These are phyloP conservation scores for Didymella glomerata DNA, from an alignment of 2,329 filamentous ascomycete genomes.

Conservation along the genomic window DNA sequence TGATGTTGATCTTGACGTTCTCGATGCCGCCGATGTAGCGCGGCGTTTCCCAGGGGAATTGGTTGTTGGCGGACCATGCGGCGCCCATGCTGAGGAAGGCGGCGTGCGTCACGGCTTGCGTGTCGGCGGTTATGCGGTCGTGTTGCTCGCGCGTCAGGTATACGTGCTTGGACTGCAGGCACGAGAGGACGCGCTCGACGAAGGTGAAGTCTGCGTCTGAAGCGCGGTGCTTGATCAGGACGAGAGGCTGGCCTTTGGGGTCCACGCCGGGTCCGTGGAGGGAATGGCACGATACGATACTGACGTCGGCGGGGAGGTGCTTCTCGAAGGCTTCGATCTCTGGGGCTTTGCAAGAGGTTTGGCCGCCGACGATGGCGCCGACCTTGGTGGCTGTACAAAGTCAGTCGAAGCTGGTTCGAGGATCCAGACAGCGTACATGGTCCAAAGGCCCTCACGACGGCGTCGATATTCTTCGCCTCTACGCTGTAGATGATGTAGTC, in stretches of 20 bases:
- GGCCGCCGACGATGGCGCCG: constrained; percentile 93
- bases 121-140: constrained; percentile 97
- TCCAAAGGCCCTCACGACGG: constrained; percentile 86
- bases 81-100: constrained; percentile 97
- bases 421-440: constrained; percentile 73
- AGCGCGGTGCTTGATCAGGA: constrained; percentile 92
- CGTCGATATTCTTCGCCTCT: constrained; percentile 88
- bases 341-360: constrained; percentile 97
- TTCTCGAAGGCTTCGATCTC: constrained; percentile 94
- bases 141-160: constrained; percentile 87
- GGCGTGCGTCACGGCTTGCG: constrained; percentile 96
- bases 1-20: constrained; percentile 99
- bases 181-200: constrained; percentile 82
- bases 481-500: constrained; percentile 99
- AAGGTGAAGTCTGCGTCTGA: constrained; percentile 77
- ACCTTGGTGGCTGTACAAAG: constrained; percentile 80
- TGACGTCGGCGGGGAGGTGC: constrained; percentile 84
- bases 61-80: constrained; percentile 92
- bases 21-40: constrained; percentile 97
- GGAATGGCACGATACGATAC: constrained; percentile 95
- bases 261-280: constrained; percentile 93
- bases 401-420: constrained; percentile 20
- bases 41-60: constrained; percentile 97
- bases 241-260: constrained; percentile 86
- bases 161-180: constrained; percentile 85